Conservation (phyloP, 2,329 filamentous ascomycete genomes). For the Fonsecaea nubica region DNA sequence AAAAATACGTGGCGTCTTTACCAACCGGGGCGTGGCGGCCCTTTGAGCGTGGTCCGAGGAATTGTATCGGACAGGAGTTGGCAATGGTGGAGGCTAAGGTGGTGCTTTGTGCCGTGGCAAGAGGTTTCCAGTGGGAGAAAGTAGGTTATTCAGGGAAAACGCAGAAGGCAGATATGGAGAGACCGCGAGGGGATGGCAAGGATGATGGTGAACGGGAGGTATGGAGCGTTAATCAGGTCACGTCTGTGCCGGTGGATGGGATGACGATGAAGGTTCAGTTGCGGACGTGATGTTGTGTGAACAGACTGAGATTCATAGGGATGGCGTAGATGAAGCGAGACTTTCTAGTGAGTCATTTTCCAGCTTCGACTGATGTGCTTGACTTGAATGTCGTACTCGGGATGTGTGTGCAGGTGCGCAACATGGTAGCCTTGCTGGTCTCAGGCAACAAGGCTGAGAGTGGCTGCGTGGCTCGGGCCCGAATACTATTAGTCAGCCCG, state of each 20-base stretch:
- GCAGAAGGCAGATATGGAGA: slow-evolving; percentile 18
- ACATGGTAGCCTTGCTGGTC: too few relatives aligned
- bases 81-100: slow-evolving; percentile 61
- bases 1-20: slow-evolving; percentile 36
- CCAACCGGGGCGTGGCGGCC: slow-evolving; percentile 59
- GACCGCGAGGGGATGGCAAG: slow-evolving; percentile 23
- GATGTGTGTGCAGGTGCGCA: too few relatives aligned
- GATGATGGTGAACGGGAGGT: slow-evolving; percentile 28
- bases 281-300: slow-evolving; percentile 1
- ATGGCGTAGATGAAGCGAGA: too few relatives aligned
- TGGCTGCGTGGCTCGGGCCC: background rate
- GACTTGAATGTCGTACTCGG: too few relatives aligned
- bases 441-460: background rate
- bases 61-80: slow-evolving; percentile 65
- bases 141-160: slow-evolving; percentile 27
- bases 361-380: too few relatives aligned
- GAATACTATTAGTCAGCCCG: background rate
- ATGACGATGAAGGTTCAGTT: slow-evolving; percentile 36
- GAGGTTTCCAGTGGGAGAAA: slow-evolving; percentile 58
- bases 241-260: slow-evolving; percentile 31
- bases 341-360: background rate
- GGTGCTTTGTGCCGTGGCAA: slow-evolving; percentile 57
- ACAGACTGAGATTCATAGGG: too few relatives aligned
- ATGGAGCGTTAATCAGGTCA: slow-evolving; percentile 32
- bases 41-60: slow-evolving; percentile 62